Evolutionary conservation across 345 rosid genomes (phyloP).

Genomic region (Ricinus communis): DNA sequence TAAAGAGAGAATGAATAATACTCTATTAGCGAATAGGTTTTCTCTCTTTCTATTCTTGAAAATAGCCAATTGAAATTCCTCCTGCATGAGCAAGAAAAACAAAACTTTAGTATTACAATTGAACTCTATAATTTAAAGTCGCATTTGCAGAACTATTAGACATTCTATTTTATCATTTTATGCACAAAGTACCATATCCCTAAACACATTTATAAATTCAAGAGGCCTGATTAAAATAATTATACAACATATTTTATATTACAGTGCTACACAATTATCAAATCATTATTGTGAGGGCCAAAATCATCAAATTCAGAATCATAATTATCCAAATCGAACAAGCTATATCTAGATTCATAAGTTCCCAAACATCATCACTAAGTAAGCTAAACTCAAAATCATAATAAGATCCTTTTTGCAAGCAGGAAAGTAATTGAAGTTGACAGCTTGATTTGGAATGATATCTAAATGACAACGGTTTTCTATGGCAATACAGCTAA

Average conservation of each 20-base stretch:
- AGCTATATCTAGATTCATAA: too few species aligned
- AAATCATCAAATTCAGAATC: too few species aligned
- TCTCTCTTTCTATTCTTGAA: constrained; percentile 91
- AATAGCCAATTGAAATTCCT: constrained; percentile 92
- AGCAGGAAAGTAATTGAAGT: not conserved
- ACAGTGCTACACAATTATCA: too few species aligned
- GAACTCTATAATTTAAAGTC: not conserved
- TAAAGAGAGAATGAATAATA: constrained; percentile 20
- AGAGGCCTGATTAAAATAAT: too few species aligned
- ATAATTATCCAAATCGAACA: too few species aligned
- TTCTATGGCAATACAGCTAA: too few species aligned
- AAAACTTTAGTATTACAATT: not conserved
- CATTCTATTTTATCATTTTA: not conserved
- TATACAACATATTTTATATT: too few species aligned
- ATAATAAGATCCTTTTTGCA: not conserved
- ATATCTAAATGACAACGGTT: not conserved
- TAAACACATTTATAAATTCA: too few species aligned
- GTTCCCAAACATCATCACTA: not conserved
- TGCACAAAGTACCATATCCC: not conserved
- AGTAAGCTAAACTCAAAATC: not conserved
- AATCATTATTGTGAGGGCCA: too few species aligned
- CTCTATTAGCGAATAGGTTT: constrained; percentile 93
- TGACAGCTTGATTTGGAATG: not conserved
- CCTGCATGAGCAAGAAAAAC: constrained; percentile 52
- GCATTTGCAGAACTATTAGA: not conserved